These are phyloP conservation scores for Penicillium cosmopolitanum DNA, from an alignment of 495 filamentous ascomycete species.

Conservation along the genomic window DNA sequence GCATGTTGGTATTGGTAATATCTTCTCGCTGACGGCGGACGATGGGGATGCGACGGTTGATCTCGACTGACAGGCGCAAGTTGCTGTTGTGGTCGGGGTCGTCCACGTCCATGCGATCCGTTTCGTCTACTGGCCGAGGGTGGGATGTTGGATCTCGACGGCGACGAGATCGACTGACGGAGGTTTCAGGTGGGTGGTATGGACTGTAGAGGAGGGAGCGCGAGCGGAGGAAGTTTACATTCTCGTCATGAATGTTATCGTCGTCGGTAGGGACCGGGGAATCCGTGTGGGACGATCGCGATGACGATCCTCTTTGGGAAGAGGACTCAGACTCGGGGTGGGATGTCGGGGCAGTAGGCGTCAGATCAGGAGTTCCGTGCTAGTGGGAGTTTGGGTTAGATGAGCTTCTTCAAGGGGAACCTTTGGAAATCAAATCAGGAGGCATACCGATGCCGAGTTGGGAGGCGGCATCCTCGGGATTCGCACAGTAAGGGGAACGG, in stretches of 20 bases:
- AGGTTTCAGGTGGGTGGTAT: constrained; percentile 36
- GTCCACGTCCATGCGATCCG: constrained; percentile 49
- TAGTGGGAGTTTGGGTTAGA: constrained; percentile 5
- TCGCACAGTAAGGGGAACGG: constrained; percentile 9
- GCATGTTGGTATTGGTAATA: constrained; percentile 17
- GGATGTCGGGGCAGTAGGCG: constrained; percentile 30
- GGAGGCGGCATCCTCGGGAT: constrained; percentile 35
- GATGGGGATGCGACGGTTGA: constrained; percentile 49
- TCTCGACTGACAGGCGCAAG: constrained; percentile 39
- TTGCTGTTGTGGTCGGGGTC: constrained; percentile 29
- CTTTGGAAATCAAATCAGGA: background rate
- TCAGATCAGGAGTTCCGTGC: constrained; percentile 39
- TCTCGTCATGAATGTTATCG: constrained; percentile 61
- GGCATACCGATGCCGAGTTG: constrained; percentile 33
- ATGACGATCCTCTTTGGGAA: background rate
- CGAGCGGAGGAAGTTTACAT: constrained; percentile 61
- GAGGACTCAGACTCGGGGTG: constrained; percentile 20
- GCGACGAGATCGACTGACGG: constrained; percentile 41
- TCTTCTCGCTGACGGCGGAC: constrained; percentile 40
- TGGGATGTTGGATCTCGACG: constrained; percentile 36
- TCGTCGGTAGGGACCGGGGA: constrained; percentile 45
- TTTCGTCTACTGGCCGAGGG: constrained; percentile 33
- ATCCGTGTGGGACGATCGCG: constrained; percentile 45
- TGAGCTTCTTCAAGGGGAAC: background rate
- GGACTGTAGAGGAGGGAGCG: constrained; percentile 33